Conservation (phyloP, 306 rosid genomes). For the Crataegus laevigata region DNA sequence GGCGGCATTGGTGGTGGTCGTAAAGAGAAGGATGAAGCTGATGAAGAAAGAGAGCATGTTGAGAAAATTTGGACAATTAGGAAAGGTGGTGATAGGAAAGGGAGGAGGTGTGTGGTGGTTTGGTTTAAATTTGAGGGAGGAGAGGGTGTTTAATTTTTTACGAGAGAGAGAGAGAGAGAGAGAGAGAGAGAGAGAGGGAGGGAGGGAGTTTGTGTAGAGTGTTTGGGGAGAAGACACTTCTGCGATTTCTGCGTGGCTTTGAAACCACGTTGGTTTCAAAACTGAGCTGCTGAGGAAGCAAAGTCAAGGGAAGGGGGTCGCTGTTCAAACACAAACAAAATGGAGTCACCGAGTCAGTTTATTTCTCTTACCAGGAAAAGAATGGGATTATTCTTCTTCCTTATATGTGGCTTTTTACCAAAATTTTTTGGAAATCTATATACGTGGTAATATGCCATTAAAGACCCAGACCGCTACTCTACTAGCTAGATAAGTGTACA, state of each 20-base stretch:
- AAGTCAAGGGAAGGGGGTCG: not conserved
- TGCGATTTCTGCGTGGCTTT: conserved; percentile 26
- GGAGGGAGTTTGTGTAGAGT: not conserved
- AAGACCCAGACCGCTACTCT: not conserved
- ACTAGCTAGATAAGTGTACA: not conserved
- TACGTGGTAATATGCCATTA: not conserved
- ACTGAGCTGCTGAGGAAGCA: not conserved
- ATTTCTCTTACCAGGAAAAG: not conserved
- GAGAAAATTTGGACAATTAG: not conserved
- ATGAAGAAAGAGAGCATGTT: not conserved
- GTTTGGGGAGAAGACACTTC: not conserved
- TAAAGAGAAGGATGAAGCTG: conserved; percentile 1
- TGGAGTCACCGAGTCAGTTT: not conserved
- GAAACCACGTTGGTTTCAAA: conserved; percentile 25
- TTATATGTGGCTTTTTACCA: not conserved
- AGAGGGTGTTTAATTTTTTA: not conserved
- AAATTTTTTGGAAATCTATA: not conserved
- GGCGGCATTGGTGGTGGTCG: conserved; percentile 6
- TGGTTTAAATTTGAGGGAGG: not conserved
- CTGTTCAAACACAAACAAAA: not conserved
- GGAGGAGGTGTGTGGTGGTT: not conserved
- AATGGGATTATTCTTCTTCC: not conserved
- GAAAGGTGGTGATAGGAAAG: not conserved
- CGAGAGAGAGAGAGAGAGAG: not conserved
- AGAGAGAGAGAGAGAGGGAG: not conserved